Base-by-base conservation (phyloP, 2,329 filamentous ascomycete species). In the Trichophyton simii region DNA sequence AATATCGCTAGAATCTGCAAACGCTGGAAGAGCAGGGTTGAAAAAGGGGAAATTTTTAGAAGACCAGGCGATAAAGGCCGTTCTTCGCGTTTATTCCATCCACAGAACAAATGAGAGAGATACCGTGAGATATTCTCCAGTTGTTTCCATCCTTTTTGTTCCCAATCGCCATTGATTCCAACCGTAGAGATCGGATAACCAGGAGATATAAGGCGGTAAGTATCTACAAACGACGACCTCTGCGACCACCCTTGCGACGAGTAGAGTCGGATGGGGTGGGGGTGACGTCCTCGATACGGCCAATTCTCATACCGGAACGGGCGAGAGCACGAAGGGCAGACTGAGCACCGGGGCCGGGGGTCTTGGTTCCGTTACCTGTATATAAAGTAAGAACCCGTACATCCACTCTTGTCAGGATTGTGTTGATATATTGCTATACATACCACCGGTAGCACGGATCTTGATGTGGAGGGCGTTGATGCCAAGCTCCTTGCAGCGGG, bases 391-490 rank as follows among this genome's bases (percentile, higher is more conserved):
- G 58, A 13, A 7, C 20, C 11, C 50, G 18, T 8, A 34, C 28
- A 55, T 59, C 34, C 11, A 50, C 57, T 20, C 57, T 20, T 31
- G 3, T 8, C 11, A 5, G 31, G 25, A 11, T 18, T 48, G 4
- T 50, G 44, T 15, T 13, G 13, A 48, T 31, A 11, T 34, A 2
- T 15, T 59, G n/a, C 22, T 13, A 22, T 41, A 81, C 83, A 71
- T 82, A 91, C 91, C 91, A 84, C 94, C 94, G 76, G 94, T 99
- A 78, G 94, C 95, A 78, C 95, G 87, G 84, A 99, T 99, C 90
- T 99, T 99, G 86, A 99, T 95, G 87, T 99, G 95, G 68, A 99
- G 89, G 76, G 94, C 92, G 78, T 91, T 96, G 76, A 94, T 91
- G 70, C 85, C 86, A 72, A 91, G 79, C 75, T 89, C 85, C 80